These are phyloP conservation scores for Dictyophora rubrovolvata DNA, from an alignment of 768 basidiomycete species.

Conservation along the genomic window DNA sequence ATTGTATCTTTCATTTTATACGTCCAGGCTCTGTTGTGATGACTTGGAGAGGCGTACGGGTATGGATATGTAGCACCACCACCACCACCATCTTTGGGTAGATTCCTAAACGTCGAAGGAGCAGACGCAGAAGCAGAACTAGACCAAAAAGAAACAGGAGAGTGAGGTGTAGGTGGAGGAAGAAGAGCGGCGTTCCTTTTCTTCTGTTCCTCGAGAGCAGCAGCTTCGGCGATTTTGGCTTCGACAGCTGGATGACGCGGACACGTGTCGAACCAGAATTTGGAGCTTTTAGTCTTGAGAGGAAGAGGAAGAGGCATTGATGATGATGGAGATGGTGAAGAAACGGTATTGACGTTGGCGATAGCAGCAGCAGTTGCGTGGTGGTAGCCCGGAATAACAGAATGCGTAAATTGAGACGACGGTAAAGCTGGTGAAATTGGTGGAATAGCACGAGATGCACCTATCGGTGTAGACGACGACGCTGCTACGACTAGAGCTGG, in stretches of 20 bases:
- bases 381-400: background rate
- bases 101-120: background rate
- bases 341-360: background rate
- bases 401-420: background rate
- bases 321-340: background rate
- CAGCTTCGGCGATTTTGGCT: background rate
- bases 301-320: background rate
- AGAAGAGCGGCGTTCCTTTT: background rate
- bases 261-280: constrained; percentile 5
- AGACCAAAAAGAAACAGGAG: background rate
- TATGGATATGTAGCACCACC: no score
- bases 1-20: no score
- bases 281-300: background rate
- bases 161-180: background rate
- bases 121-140: background rate
- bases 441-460: background rate
- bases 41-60: no score
- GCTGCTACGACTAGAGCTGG: background rate
- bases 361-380: background rate
- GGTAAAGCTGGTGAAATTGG: background rate
- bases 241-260: constrained; percentile 7
- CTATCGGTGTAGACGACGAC: background rate
- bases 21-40: no score
- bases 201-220: background rate
- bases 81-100: no score